Evolutionary conservation across 1,139 yeast species (phyloP).

Genomic region (Saccharomyces hybrid): DNA sequence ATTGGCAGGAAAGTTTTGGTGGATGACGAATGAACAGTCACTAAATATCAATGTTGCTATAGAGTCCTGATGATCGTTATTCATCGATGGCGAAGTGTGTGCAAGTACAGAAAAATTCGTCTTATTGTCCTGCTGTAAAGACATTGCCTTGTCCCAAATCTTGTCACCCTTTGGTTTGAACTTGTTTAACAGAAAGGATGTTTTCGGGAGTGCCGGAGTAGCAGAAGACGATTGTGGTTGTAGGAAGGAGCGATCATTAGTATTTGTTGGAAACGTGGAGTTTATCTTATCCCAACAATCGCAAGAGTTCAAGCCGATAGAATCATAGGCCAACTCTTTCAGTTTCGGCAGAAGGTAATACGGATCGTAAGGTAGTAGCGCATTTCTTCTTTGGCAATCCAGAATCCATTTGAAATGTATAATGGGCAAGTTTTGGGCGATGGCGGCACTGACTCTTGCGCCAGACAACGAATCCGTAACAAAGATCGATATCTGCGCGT

Average conservation of each 20-base stretch:
- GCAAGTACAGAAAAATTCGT: neutral
- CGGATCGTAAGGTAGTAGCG: constrained; percentile 44
- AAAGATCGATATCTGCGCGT: constrained; percentile 14
- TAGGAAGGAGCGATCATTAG: neutral
- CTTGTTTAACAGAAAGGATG: constrained; percentile 10
- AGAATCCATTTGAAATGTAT: constrained; percentile 71
- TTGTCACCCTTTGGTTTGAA: constrained; percentile 22
- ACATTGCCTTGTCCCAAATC: constrained; percentile 24
- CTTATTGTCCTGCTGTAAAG: constrained; percentile 3
- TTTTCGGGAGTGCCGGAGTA: constrained; percentile 8
- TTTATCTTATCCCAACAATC: constrained; percentile 40
- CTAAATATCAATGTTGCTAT: constrained; percentile 8
- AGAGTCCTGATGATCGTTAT: neutral
- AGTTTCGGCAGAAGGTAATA: constrained; percentile 38
- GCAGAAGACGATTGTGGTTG: constrained; percentile 2
- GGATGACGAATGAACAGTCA: constrained; percentile 12
- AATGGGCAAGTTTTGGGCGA: constrained; percentile 36
- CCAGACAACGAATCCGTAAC: constrained; percentile 24
- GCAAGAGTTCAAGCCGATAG: constrained; percentile 44
- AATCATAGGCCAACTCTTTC: constrained; percentile 14
- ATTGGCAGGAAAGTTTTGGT: constrained; percentile 13
- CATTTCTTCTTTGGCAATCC: constrained; percentile 55
- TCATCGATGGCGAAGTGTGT: neutral
- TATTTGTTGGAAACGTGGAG: neutral
- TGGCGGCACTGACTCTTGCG: constrained; percentile 27